Evolutionary conservation across 2,329 filamentous ascomycete genomes (phyloP).

Genomic region (Exophiala viscosa): DNA sequence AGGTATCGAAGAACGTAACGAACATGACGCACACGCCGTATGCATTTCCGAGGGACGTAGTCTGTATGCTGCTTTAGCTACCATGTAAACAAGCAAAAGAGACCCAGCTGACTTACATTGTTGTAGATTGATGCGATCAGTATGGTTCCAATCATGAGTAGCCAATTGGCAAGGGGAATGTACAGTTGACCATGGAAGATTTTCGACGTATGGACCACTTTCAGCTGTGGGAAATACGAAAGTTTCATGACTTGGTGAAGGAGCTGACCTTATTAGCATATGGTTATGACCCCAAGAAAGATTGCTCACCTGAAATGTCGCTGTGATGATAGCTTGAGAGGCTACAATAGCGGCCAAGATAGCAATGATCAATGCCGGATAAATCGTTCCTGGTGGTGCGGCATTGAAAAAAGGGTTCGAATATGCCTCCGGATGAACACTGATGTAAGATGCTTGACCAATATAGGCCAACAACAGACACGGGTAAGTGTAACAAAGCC

Average conservation of each 20-base stretch:
- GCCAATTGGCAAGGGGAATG: slow-evolving; percentile 71
- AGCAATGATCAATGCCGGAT: slow-evolving; percentile 65
- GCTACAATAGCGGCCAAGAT: slow-evolving; percentile 70
- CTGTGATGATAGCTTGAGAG: slow-evolving; percentile 74
- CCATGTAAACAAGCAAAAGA: not conserved
- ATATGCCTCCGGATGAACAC: slow-evolving; percentile 56
- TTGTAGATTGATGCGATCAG: slow-evolving; percentile 70
- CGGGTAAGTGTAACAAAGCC: slow-evolving; percentile 66
- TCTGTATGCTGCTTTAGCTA: slow-evolving; percentile 9
- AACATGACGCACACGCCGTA: slow-evolving; percentile 78
- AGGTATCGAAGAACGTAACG: slow-evolving; percentile 59
- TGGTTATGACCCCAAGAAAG: not conserved
- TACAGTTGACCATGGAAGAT: slow-evolving; percentile 72
- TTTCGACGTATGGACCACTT: slow-evolving; percentile 66
- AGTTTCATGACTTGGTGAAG: slow-evolving; percentile 70
- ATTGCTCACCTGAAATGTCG: slow-evolving; percentile 59
- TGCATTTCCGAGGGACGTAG: slow-evolving; percentile 66
- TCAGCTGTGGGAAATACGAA: slow-evolving; percentile 72
- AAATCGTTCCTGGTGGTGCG: slow-evolving; percentile 64
- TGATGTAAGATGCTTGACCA: slow-evolving; percentile 72
- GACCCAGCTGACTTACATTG: slow-evolving; percentile 39
- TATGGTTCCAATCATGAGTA: slow-evolving; percentile 72
- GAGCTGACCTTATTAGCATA: slow-evolving; percentile 35
- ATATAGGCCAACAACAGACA: slow-evolving; percentile 60
- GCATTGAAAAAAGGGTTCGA: slow-evolving; percentile 72